A percentile compares a stretch with the other conserved stretches of the same genome.
These are phyloP conservation scores for Tulasnella sp. DNA, from an alignment of 768 basidiomycete genomes.

Conservation along the genomic window DNA sequence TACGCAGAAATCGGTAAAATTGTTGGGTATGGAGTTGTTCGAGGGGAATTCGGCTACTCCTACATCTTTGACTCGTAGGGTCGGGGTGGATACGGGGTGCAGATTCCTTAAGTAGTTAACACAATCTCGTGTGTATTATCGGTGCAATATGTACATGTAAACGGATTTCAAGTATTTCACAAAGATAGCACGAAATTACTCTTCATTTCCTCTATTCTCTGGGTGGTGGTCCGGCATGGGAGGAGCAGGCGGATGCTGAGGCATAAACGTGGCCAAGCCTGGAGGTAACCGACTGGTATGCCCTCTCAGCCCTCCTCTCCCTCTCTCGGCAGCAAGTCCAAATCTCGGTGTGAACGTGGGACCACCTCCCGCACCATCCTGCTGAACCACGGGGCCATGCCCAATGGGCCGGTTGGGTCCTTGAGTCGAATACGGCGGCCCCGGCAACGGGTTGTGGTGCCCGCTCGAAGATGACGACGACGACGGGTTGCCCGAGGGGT, in stretches of 20 bases:
- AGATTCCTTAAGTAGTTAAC: not conserved
- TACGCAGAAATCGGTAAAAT: no score
- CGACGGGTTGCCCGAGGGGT: not conserved
- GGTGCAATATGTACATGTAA: not conserved
- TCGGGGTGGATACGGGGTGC: no score
- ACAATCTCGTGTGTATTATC: not conserved
- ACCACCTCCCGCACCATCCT: not conserved
- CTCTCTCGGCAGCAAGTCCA: not conserved
- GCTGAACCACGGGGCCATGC: not conserved
- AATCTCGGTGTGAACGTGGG: not conserved
- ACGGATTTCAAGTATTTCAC: not conserved
- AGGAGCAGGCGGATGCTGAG: not conserved
- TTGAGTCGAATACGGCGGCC: not conserved
- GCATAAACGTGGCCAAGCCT: not conserved
- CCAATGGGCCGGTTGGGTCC: not conserved
- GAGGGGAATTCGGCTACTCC: no score
- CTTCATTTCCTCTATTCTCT: not conserved
- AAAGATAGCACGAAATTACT: not conserved
- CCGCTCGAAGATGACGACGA: not conserved
- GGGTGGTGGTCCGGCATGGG: not conserved
- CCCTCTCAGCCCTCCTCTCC: not conserved
- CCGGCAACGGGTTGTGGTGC: not conserved
- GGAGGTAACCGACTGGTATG: not conserved
- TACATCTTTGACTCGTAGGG: no score
- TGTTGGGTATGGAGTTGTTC: no score